Base-by-base conservation (phyloP, 768 basidiomycete species). In the Tulasnella sp. region DNA sequence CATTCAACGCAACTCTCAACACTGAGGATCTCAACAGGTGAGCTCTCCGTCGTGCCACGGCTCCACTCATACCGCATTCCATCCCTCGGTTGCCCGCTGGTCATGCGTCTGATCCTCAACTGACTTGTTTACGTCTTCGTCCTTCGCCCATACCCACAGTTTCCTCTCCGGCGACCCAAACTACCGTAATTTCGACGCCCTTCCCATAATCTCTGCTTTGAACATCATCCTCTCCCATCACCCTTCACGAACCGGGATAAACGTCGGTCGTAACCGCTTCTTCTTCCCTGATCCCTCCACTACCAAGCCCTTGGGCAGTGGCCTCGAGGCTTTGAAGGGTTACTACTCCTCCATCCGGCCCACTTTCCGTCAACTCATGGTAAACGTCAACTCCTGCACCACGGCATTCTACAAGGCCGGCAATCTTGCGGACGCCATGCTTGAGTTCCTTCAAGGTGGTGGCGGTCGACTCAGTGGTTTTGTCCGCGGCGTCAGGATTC, bases 191-290 rank as follows among this genome's bases (percentile, higher is more conserved):
- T 75, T 77, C 35, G 82, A 86, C 49, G 73, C 79, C 1, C 67
- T 72, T 52, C 82, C 83, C 0, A 62, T 79, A 14, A 69, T 85
- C 4, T 74, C 83, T 7, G 82, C 82, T 2, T 64, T 85, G 46
- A 84, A 86, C 63, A 68, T 86, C 21, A 71, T 85, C 49, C 67
- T 84, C 4, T 75, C 46, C 73, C 80, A 48, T 72, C 76, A 62
- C 75, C 81, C 12, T 73, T 75, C 62, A 69, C 75, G 31, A 42
- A 59, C 48, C 17, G 72, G 72, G 1, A 82, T 79, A 6, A 72
- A 80, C n/a, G 79, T 84, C 9, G 82, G 83, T 1, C 70, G 77
- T 50, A 81, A 82, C 59, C 74, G 79, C 11, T 84, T 79, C 67
- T 86, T 85, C 69, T 83, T 83, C 70, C 52, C 65, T 27, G 67